Evolutionary conservation across 352 stramenopile genomes (phyloP), one percentile per base, ranked within the genome.

Genomic region (Globisporangium nodosum): DNA sequence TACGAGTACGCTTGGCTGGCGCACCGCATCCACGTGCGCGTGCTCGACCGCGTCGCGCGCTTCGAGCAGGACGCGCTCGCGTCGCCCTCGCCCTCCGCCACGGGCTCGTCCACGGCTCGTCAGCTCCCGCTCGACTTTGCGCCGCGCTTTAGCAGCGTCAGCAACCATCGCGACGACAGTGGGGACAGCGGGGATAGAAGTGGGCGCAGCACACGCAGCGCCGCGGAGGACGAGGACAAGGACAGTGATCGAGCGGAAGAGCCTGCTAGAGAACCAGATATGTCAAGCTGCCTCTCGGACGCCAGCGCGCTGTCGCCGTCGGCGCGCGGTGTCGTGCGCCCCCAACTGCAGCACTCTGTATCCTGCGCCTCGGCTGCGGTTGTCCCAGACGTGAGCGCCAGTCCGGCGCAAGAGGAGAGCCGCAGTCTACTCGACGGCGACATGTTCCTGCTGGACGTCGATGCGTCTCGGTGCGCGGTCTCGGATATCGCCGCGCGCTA

Each of bases 1-100:
- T 90, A 83, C 59, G 81, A 90, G 61, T 90, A 86, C 37, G 70
- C 76, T 21, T 89, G 81, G 81, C 66, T 90, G 37, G 68, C 76
- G 15, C 72, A 88, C 54, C 76, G 81, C 37, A 90, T 90, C 58
- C 73, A 86, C 39, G 56, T 70, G 58, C 77, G 77, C 49, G 51
- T 87, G 5, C 59, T 78, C 27, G 49, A 60, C 9, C 54, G 60
- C 16, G 53, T 58, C 47, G 18, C 11, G 6, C 43, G 43, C n/a
- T 59, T 39, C 20, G 61, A 54, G 27, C 53, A 49, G 30, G 60
- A 67, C 20, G 24, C 52, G 52, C 43, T 40, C 53, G 37, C 75
- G 30, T 43, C 75, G 15, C 31, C 40, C 27, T 43, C 75, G 5
- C 49, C 49, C n/a, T 56, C 39, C 31, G 33, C 33, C 6, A 52